These are phyloP conservation scores for Cryptosporidium xiaoi DNA, from an alignment of 169 alveolate species.

Conservation along the genomic window DNA sequence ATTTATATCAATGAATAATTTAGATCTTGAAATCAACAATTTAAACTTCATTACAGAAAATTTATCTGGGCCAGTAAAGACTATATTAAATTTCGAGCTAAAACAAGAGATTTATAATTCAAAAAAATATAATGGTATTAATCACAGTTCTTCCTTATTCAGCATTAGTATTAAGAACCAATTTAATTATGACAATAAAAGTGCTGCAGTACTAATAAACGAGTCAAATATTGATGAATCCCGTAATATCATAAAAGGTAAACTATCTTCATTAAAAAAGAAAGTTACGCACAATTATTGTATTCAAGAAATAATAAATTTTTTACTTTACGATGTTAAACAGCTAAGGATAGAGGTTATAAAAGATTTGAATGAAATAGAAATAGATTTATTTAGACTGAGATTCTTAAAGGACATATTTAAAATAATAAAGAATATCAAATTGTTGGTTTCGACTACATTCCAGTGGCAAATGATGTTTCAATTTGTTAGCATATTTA, in stretches of 20 bases:
- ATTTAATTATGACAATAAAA: neutral
- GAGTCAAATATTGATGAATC: constrained; percentile 2
- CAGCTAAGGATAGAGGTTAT: constrained; percentile 49
- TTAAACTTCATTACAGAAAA: constrained; percentile 10
- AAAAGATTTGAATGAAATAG: constrained; percentile 15
- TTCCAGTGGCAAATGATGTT: constrained; percentile 45
- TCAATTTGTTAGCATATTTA: constrained; percentile 29
- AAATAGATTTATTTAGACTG: constrained; percentile 10
- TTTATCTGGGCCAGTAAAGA: constrained; percentile 25
- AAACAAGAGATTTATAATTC: neutral
- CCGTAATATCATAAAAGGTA: neutral
- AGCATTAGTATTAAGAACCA: constrained; percentile 13
- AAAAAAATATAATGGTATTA: constrained; percentile 9
- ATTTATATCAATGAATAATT: neutral
- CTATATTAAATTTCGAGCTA: constrained; percentile 48
- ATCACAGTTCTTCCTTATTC: constrained; percentile 3
- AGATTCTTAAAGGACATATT: constrained; percentile 26
- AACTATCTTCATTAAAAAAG: neutral
- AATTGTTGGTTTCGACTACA: constrained; percentile 6
- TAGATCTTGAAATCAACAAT: constrained; percentile 1
- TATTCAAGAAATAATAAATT: constrained; percentile 50
- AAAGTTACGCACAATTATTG: constrained; percentile 31
- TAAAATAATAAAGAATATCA: constrained; percentile 17
- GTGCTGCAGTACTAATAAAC: neutral
- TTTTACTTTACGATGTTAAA: constrained; percentile 30